phyloP scores from a whole-genome alignment of 108 stramenopile species.

The Aurantiochytrium sp. region DNA sequence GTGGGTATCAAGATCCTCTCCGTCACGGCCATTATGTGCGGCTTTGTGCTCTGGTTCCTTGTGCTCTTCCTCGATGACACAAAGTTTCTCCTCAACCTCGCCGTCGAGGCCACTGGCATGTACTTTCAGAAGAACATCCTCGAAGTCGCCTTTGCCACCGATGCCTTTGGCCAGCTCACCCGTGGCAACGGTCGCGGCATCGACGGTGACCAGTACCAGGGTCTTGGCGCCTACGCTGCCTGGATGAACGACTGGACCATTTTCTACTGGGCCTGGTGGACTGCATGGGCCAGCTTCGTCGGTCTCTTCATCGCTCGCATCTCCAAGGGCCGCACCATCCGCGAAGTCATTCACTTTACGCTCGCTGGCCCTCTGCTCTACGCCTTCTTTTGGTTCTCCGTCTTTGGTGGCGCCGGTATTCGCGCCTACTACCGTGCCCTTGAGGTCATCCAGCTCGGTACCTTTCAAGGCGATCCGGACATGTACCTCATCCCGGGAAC shows the following conservation, averaged over 20 bases:
- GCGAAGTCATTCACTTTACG: constrained; percentile 35
- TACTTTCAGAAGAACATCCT: constrained; percentile 39
- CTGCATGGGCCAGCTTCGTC: constrained; percentile 60
- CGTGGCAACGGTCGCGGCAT: constrained; percentile 35
- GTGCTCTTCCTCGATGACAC: constrained; percentile 55
- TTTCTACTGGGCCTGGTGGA: constrained; percentile 67
- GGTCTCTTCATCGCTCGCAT: constrained; percentile 62
- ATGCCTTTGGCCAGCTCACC: constrained; percentile 16
- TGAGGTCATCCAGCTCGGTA: background rate
- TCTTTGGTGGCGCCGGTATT: constrained; percentile 56
- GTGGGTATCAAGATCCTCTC: constrained; percentile 54
- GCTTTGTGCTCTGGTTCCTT: constrained; percentile 37
- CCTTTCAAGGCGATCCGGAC: constrained; percentile 22
- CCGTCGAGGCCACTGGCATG: constrained; percentile 42
- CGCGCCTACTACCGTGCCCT: constrained; percentile 38
- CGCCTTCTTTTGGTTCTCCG: constrained; percentile 49
- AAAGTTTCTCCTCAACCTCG: constrained; percentile 45
- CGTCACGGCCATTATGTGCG: constrained; percentile 40
- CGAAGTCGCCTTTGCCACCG: background rate
- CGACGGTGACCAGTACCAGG: constrained; percentile 26
- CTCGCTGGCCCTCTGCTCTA: constrained; percentile 40
- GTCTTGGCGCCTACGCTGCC: constrained; percentile 33
- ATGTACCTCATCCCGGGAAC: constrained; percentile 26
- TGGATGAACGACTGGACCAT: constrained; percentile 58
- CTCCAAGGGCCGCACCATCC: constrained; percentile 49